Base-by-base conservation (phyloP, 108 stramenopile genomes). In the Discostella stelligeroides region DNA sequence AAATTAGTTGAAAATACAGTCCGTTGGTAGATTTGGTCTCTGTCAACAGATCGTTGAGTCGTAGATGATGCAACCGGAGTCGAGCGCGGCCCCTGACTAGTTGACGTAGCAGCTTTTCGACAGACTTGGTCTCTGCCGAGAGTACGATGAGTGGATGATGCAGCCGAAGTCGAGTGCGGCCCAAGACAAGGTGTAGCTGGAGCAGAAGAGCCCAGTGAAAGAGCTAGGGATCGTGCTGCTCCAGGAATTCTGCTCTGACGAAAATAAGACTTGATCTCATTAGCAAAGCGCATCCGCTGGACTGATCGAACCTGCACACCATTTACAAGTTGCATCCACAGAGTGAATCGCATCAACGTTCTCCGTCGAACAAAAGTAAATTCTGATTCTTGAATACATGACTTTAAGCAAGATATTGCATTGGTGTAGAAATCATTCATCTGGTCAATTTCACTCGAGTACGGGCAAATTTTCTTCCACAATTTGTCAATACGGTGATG, bases 241-340 rank as follows among this genome's bases (percentile, higher is more conserved):
- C 30, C 29, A n/a, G 55, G 28, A 11, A 15, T 30, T 13, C 37
- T 30, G 37, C 55, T 56, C 30, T 56, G 27, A 38, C 13, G 18
- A 40, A 55, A 24, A 21, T 51, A 47, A 12, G 38, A 29, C 27
- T 41, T 70, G 24, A 78, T 51, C 0, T 59, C 57, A 29, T 62
- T 13, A 29, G 64, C 76, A 57, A 66, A 70, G 17, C 64, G 49
- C 23, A 38, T 49, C 23, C 68, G 50, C 53, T 65, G 49, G 1
- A 78, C 76, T 49, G 49, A 49, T 49, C 76, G 45, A 14, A 78
- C 45, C 40, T 70, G 69, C 25, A 70, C 40, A 15, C 76, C 76
- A 15, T 66, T 14, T 17, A 51, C 37, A 11, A 78, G 37, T 46
- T 78, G 76, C 41, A 71, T 12, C 76, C 76, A 78, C 17, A 78